Evolutionary conservation across 164 flowering plant species (phyloP), one percentile per base, ranked within the genome.

Genomic region (Magnolia officinalis): DNA sequence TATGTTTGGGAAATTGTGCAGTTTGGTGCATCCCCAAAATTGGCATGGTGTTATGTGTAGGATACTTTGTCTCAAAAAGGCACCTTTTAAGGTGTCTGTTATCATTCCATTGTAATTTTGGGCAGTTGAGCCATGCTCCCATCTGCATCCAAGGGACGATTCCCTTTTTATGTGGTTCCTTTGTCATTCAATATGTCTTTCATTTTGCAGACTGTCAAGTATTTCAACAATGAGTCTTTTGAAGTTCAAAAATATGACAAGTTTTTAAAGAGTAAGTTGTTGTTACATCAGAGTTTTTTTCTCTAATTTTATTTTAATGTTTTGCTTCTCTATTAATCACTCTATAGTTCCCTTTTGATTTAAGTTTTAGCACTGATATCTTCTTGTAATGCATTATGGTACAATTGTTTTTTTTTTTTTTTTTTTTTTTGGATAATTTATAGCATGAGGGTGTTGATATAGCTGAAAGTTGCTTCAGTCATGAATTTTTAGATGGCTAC

Each of bases 171-270:
- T 66, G 45, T 26, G 29, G 45, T 66, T 21, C 69, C 37, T 50
- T 59, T 21, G 61, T 31, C 67, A 69, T 76, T 26, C 49, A 66
- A 29, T 63, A 59, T 49, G 50, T 74, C n/a, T 24, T 65, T 58
- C 0, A 37, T 71, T 70, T 72, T 80, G 10, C 84, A 96, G 98
- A 96, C 99, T 63, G 98, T 96, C 71, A 96, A 96, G 81, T 96
- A 90, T 82, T 96, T 96, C 91, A 94, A 96, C 87, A 96, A 94
- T 75, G 99, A 94, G 85, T 83, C 78, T 37, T 91, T 51, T 88
- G 99, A 96, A 87, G 97, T 82, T 70, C 87, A 88, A 70, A 88
- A 96, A 78, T 96, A 96, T 83, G 98, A 96, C 75, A 88, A 88
- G 73, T 89, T 82, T 81, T 83, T 96, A 73, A 84, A 86, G 80